Evolutionary conservation across 176 grass and related monocot species (phyloP).

Genomic region (Musa troglodytarum): DNA sequence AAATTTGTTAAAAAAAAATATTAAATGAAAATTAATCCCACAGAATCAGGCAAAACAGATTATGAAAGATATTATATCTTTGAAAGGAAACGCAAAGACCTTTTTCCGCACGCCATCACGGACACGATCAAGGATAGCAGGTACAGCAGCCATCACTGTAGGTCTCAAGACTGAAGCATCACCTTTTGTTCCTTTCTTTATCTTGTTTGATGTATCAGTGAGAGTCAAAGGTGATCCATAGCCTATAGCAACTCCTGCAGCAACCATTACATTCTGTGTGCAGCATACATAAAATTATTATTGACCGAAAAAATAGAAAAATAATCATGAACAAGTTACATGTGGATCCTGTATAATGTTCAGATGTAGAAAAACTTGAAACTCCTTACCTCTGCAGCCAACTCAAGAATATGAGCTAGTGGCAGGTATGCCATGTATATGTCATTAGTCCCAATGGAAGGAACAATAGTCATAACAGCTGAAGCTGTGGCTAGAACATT

Average conservation of each 20-base stretch:
- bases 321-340: neutral
- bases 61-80: neutral
- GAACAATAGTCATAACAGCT: constrained; percentile 63
- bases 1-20: constrained; percentile 16
- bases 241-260: constrained; percentile 60
- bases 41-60: neutral
- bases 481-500: constrained; percentile 68
- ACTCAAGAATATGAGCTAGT: constrained; percentile 81
- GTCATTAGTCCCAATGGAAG: constrained; percentile 50
- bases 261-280: constrained; percentile 64
- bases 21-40: neutral
- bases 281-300: constrained; percentile 23
- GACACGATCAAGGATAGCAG: constrained; percentile 74
- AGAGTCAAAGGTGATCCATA: constrained; percentile 70
- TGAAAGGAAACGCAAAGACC: constrained; percentile 20
- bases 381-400: constrained; percentile 53
- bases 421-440: constrained; percentile 75
- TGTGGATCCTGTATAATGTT: neutral
- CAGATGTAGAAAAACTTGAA: constrained; percentile 4
- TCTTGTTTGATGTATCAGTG: constrained; percentile 79
- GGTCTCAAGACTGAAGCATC: constrained; percentile 73
- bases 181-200: constrained; percentile 84
- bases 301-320: neutral
- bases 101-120: constrained; percentile 75
- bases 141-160: constrained; percentile 73